Evolutionary conservation across 1,284 basidiomycete species (phyloP), one percentile per base, ranked within the genome.

Genomic region (Heterobasidion occidentale): DNA sequence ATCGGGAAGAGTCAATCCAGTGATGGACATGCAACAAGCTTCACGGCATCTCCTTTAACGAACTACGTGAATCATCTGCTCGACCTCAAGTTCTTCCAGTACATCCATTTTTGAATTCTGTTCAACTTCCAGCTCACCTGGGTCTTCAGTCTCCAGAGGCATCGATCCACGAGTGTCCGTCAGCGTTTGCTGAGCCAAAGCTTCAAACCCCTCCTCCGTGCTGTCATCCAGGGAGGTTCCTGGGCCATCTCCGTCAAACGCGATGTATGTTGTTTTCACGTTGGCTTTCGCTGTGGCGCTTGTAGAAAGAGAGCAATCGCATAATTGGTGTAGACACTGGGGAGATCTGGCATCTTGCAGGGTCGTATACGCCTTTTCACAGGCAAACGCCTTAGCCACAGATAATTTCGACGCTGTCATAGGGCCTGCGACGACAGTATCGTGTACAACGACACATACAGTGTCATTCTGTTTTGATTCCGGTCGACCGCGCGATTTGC

Each of bases 311-410:
- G 11, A 48, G 62, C 87, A 90, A 52, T 75, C 68, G 62, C 87
- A 90, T n/a, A 89, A 53, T 11, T 70, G 67, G 0, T 63, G 59
- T 36, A 88, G 67, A 36, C 66, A 70, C 54, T 74, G 73, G 2
- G 76, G 73, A 27, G 75, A 77, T 14, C 63, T 64, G 2, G 69
- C 59, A 58, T 87, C 78, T 53, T 70, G 71, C 54, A 90, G 71
- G 36, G 80, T 67, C 17, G 68, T 64, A 35, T 79, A 69, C 0
- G 87, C 86, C 19, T 76, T 71, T 64, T 86, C 83, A 1, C 86
- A 77, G 3, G 80, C 86, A 47, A 83, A 74, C 33, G 83, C 83
- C 63, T 83, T 87, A 1, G 85, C 82, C 33, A 88, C 72, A 6
- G 76, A 74, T 34, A 76, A 68, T 58, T 79, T 86, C 6, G 71